Percentiles rank a stretch among this genome's conserved stretches.
These are phyloP conservation scores for Candida berthetii DNA, from an alignment of 805 yeast species.

Conservation along the genomic window DNA sequence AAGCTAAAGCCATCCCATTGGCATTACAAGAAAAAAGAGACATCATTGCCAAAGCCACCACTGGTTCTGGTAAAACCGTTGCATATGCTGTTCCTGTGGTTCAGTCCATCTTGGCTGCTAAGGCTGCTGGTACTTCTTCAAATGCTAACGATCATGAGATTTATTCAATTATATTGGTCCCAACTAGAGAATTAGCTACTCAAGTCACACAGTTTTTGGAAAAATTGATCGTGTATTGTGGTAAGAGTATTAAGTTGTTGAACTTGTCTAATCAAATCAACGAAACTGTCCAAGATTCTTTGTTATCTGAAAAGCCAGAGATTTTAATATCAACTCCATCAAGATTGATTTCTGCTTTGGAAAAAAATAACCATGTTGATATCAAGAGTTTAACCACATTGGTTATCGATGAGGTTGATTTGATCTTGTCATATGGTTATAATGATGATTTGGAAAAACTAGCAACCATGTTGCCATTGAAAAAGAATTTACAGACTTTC, in stretches of 20 bases:
- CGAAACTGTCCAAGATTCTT: conserved; percentile 64
- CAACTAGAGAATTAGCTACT: conserved; percentile 85
- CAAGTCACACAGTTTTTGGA: conserved; percentile 74
- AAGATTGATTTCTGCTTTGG: conserved; percentile 52
- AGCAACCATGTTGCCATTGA: conserved; percentile 58
- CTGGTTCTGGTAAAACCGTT: conserved; percentile 95
- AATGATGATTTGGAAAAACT: conserved; percentile 74
- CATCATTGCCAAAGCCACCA: conserved; percentile 87
- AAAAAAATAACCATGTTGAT: conserved; percentile 40
- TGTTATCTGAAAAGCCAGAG: conserved; percentile 71
- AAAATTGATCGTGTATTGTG: conserved; percentile 65
- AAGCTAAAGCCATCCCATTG: conserved; percentile 84
- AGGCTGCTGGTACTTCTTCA: conserved; percentile 24
- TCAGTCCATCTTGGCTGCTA: conserved; percentile 58
- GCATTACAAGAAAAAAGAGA: conserved; percentile 89
- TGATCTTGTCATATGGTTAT: conserved; percentile 85
- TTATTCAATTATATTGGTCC: conserved; percentile 65
- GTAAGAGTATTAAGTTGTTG: conserved; percentile 53
- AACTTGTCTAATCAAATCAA: conserved; percentile 61
- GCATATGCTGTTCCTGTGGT: conserved; percentile 86
- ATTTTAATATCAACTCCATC: conserved; percentile 86
- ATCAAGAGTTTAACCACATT: conserved; percentile 56
- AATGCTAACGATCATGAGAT: conserved; percentile 20
- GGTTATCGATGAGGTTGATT: conserved; percentile 93
- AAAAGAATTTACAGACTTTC: conserved; percentile 77